These are phyloP conservation scores for Debaryomyces fabryi DNA, from an alignment of 1,139 yeast genomes.

Conservation along the genomic window DNA sequence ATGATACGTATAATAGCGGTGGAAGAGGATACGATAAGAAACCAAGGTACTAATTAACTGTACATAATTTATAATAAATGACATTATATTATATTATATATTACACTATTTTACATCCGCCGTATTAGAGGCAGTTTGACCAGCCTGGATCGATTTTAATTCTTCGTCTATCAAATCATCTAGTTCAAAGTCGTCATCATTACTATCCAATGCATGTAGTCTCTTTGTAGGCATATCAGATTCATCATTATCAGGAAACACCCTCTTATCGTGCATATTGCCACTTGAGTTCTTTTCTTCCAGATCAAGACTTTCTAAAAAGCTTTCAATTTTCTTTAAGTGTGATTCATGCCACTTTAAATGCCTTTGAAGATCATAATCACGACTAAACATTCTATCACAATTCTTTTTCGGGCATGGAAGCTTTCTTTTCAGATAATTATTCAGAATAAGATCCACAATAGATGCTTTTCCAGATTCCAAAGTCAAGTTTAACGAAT, in stretches of 20 bases:
- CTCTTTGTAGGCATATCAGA: neutral
- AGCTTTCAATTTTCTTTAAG: slow-evolving; percentile 33
- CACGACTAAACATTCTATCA: slow-evolving; percentile 46
- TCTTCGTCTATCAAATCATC: slow-evolving; percentile 37
- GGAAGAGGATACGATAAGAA: slow-evolving; percentile 38
- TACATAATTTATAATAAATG: slow-evolving; percentile 2
- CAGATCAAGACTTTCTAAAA: slow-evolving; percentile 31
- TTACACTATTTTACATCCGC: slow-evolving; percentile 11
- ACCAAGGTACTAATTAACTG: slow-evolving; percentile 26
- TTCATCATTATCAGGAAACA: slow-evolving; percentile 1
- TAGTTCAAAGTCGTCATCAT: slow-evolving; percentile 22
- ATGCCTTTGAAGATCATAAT: slow-evolving; percentile 55
- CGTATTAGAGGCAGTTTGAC: slow-evolving; percentile 13
- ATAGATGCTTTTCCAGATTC: slow-evolving; percentile 29
- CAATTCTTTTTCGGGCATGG: slow-evolving; percentile 53
- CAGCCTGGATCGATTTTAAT: slow-evolving; percentile 25
- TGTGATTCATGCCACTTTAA: slow-evolving; percentile 55
- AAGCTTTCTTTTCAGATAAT: slow-evolving; percentile 35
- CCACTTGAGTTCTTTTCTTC: slow-evolving; percentile 12
- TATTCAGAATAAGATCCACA: slow-evolving; percentile 40
- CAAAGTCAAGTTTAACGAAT: slow-evolving; percentile 25
- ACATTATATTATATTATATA: slow-evolving; percentile 8
- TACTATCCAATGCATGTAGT: slow-evolving; percentile 2
- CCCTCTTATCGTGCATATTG: slow-evolving; percentile 4
- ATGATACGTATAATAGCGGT: slow-evolving; percentile 22